phyloP scores from a whole-genome alignment of 1,284 basidiomycete species.

The Rhodofomes roseus region DNA sequence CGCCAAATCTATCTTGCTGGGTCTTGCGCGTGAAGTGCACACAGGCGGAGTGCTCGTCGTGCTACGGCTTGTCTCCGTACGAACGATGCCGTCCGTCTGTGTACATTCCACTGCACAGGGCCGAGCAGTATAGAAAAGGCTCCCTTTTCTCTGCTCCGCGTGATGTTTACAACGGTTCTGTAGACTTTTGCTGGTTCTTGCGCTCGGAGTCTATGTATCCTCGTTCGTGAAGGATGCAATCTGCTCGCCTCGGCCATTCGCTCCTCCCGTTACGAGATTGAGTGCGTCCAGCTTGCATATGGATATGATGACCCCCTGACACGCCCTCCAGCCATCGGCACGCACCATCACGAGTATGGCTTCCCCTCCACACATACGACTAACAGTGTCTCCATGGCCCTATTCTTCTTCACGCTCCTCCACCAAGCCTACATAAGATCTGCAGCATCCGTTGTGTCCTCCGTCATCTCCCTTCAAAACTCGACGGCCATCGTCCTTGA shows the following conservation, averaged over 20 bases:
- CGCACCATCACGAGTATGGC: constrained; percentile 86
- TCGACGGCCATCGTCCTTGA: constrained; percentile 9
- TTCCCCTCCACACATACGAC: constrained; percentile 97
- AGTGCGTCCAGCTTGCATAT: constrained; percentile 43
- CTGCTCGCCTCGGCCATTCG: constrained; percentile 88
- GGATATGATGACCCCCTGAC: not conserved
- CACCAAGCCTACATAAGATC: constrained; percentile 42
- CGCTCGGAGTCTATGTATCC: constrained; percentile 79
- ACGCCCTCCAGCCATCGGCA: constrained; percentile 64
- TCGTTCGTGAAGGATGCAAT: constrained; percentile 88
- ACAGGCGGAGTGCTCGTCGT: too few species aligned
- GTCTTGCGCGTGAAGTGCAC: too few species aligned
- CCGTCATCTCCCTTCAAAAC: constrained; percentile 6
- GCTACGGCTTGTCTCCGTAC: too few species aligned
- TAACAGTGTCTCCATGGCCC: constrained; percentile 85
- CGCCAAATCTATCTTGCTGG: too few species aligned
- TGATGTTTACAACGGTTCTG: not conserved
- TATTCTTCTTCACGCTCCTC: constrained; percentile 65
- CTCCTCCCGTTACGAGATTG: constrained; percentile 86
- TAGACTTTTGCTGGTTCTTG: constrained; percentile 72
- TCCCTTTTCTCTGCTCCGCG: too few species aligned
- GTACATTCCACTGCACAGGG: too few species aligned
- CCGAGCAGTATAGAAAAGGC: too few species aligned
- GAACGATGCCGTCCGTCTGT: too few species aligned
- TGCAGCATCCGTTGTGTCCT: constrained; percentile 10